A percentile compares a stretch with the other conserved stretches of the same genome.
phyloP scores from a whole-genome alignment of 805 yeast genomes.

The Nematodospora valgi region DNA sequence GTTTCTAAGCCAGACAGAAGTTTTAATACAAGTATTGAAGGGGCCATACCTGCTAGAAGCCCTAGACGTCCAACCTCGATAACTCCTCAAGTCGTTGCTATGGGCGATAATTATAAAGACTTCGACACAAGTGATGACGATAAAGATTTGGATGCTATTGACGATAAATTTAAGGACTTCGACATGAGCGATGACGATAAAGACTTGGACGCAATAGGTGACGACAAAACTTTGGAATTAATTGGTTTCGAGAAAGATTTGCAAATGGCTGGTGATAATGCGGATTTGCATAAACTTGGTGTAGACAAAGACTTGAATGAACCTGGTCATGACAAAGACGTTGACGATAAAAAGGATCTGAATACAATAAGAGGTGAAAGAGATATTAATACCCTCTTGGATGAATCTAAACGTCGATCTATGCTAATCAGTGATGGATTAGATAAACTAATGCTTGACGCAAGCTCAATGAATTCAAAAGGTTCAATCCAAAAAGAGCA shows the following conservation, averaged over 20 bases:
- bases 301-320: no score
- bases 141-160: background rate
- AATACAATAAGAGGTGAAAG: no score
- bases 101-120: no score
- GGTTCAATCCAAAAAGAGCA: slow-evolving; percentile 1
- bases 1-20: slow-evolving; percentile 23
- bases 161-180: slow-evolving; percentile 1
- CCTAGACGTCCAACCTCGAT: slow-evolving; percentile 26
- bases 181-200: background rate
- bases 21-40: slow-evolving; percentile 33
- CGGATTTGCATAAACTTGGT: no score
- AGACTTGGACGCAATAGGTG: background rate
- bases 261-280: no score
- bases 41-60: slow-evolving; percentile 38
- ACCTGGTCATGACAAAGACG: no score
- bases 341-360: no score
- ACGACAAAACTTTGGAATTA: no score
- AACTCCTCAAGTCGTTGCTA: no score
- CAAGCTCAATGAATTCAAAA: slow-evolving; percentile 6
- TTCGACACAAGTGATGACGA: background rate
- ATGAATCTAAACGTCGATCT: slow-evolving; percentile 18
- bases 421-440: slow-evolving; percentile 33
- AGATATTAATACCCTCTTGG: background rate
- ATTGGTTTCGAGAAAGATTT: no score
- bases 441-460: slow-evolving; percentile 31